Evolutionary conservation across 805 yeast species (phyloP), one percentile per base, ranked within the genome.

Genomic region (Saccharomycopsis fibuligera): DNA sequence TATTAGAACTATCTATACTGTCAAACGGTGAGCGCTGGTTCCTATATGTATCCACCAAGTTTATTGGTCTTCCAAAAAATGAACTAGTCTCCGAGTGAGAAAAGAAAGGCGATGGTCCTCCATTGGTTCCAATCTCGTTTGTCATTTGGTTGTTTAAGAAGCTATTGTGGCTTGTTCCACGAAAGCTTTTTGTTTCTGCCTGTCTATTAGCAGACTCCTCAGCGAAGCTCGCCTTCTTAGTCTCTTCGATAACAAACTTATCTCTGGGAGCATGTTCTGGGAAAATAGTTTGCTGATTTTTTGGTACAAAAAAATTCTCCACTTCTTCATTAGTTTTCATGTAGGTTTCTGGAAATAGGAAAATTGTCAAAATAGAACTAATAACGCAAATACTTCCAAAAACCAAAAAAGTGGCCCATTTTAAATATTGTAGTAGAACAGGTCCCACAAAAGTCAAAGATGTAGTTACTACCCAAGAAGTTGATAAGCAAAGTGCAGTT

Each of bases 341-440:
- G 53, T 60, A 63, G 0, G 80, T 74, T 54, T 76, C 81, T 4
- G 77, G 78, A 48, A 74, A 69, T 42, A 49, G 54, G 30, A 66
- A 22, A 4, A 65, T 53, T 5, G 71, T 60, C 0, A 64, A 17
- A 0, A 64, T 30, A 0, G 65, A 55, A 3, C 73, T 67, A 4
- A 57, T 21, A 1, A 72, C 24, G 17, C 74, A 65, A 19, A 62
- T 46, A 1, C 54, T 29, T 0, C 74, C 73, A 44, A 74, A 60
- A 1, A 68, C 37, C 1, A 69, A 47, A 53, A 75, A 75, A 1
- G 72, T 61, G 40, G 68, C 72, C 64, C 69, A 68, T 39, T 66
- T 65, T 17, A 71, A 49, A 9, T 53, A 33, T 30, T 63, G 59
- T 31, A 76, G 58, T 39, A 66, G 51, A 1, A 66, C 29, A 0